These are phyloP conservation scores for Euphrasia confusa DNA, from an alignment of 257 asterid species.

Conservation along the genomic window DNA sequence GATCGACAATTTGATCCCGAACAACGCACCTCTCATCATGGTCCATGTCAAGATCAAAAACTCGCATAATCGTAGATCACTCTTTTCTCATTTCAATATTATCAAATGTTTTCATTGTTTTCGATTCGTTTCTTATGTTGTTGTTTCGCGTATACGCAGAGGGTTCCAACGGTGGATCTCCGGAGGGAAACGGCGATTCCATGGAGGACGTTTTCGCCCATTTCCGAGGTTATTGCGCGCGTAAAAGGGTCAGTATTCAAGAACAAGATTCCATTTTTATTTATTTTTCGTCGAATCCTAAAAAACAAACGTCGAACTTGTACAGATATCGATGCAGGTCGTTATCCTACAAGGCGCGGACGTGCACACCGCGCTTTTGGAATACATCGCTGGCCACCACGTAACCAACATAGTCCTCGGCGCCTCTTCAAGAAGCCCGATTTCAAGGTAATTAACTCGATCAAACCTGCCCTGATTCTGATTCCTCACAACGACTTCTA, in stretches of 20 bases:
- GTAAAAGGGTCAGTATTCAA: conserved; percentile 44
- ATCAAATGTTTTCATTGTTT: background rate
- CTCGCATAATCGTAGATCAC: conserved; percentile 38
- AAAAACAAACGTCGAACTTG: too few relatives aligned
- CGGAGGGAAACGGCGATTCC: conserved; percentile 30
- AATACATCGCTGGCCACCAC: conserved; percentile 33
- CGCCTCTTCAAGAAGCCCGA: conserved; percentile 40
- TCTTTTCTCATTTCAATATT: background rate
- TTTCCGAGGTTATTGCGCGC: conserved; percentile 42
- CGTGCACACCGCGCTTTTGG: conserved; percentile 41
- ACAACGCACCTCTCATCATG: conserved; percentile 32
- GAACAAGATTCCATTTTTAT: background rate
- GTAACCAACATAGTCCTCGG: conserved; percentile 54
- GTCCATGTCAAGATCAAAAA: conserved; percentile 37
- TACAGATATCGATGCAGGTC: conserved; percentile 44
- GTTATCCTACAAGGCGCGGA: conserved; percentile 43
- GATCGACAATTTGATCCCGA: conserved; percentile 38
- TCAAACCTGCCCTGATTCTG: background rate
- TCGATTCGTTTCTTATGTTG: background rate
- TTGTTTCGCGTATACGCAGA: conserved; percentile 22
- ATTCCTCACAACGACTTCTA: background rate
- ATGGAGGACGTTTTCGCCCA: conserved; percentile 34
- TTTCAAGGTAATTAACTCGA: conserved; percentile 37
- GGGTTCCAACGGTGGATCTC: conserved; percentile 14
- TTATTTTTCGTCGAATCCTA: background rate